These are phyloP conservation scores for Catunica adiposa DNA, from an alignment of 2,329 filamentous ascomycete genomes.

Conservation along the genomic window DNA sequence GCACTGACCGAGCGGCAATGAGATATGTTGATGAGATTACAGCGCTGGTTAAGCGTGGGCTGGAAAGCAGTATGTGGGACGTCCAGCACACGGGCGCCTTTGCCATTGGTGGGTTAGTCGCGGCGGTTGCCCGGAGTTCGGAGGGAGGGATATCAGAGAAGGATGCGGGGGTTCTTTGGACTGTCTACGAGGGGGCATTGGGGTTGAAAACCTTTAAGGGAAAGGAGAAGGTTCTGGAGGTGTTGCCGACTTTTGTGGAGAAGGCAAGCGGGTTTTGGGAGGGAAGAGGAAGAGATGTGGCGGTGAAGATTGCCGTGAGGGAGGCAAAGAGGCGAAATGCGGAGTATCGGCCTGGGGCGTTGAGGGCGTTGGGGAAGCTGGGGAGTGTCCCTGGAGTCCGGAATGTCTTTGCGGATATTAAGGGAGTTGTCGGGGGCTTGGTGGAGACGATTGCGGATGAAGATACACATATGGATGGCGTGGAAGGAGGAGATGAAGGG, in stretches of 20 bases:
- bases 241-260: conserved; percentile 62
- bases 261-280: conserved; percentile 43
- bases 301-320: conserved; percentile 65
- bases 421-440: conserved; percentile 41
- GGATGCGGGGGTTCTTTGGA: conserved; percentile 57
- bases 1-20: conserved; percentile 62
- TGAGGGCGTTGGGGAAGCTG: conserved; percentile 56
- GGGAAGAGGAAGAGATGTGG: conserved; percentile 35
- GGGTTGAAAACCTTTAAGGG: conserved; percentile 82
- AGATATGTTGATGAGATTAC: conserved; percentile 77
- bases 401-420: conserved; percentile 46
- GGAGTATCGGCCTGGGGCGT: conserved; percentile 61
- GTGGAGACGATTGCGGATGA: conserved; percentile 23
- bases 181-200: conserved; percentile 63
- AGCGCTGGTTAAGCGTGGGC: conserved; percentile 44
- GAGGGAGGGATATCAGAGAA: conserved; percentile 41
- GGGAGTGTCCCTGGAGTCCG: conserved; percentile 50
- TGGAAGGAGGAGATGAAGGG: conserved; percentile 14
- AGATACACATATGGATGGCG: conserved; percentile 20
- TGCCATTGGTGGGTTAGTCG: conserved; percentile 57
- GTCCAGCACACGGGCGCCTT: conserved; percentile 79
- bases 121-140: conserved; percentile 44
- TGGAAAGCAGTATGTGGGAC: conserved; percentile 74
- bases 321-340: conserved; percentile 87
- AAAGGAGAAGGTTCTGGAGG: conserved; percentile 70